phyloP scores from a whole-genome alignment of 2,329 filamentous ascomycete genomes.

The Colletotrichum acutatum region DNA sequence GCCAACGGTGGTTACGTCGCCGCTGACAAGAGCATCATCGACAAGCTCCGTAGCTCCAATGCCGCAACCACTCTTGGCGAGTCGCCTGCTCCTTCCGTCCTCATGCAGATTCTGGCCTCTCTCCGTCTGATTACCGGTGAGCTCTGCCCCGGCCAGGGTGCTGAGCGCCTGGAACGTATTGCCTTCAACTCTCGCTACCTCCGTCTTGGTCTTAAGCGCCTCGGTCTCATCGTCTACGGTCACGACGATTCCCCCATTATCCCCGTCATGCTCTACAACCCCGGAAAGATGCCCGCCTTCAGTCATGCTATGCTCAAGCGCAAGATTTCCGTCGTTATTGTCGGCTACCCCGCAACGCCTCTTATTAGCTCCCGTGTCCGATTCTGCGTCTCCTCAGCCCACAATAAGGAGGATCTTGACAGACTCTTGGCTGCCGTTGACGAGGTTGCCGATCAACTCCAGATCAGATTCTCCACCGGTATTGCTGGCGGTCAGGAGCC shows the following conservation, averaged over 20 bases:
- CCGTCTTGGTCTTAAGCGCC: constrained; percentile 94
- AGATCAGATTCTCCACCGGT: constrained; percentile 97
- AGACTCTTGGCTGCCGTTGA: constrained; percentile 89
- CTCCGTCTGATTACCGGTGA: constrained; percentile 92
- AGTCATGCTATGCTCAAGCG: constrained; percentile 98
- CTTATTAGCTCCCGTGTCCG: constrained; percentile 93
- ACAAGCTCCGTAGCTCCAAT: constrained; percentile 88
- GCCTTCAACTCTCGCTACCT: constrained; percentile 99
- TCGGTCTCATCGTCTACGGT: constrained; percentile 96
- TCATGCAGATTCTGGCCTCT: constrained; percentile 90
- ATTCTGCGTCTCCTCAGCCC: constrained; percentile 94
- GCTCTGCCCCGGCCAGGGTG: constrained; percentile 87
- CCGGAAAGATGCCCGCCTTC: constrained; percentile 98
- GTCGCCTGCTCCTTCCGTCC: constrained; percentile 85
- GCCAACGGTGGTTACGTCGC: constrained; percentile 97
- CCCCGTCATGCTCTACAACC: constrained; percentile 93
- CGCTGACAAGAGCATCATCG: constrained; percentile 88
- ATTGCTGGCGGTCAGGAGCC: constrained; percentile 88
- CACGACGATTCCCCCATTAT: constrained; percentile 99
- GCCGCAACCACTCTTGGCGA: constrained; percentile 89
- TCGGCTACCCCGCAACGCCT: constrained; percentile 96
- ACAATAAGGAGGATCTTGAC: constrained; percentile 98
- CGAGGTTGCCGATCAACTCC: constrained; percentile 89
- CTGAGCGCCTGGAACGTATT: constrained; percentile 93
- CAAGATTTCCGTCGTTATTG: constrained; percentile 97